These are phyloP conservation scores for Fusarium sp. DNA, from an alignment of 2,329 filamentous ascomycete species.

Conservation along the genomic window DNA sequence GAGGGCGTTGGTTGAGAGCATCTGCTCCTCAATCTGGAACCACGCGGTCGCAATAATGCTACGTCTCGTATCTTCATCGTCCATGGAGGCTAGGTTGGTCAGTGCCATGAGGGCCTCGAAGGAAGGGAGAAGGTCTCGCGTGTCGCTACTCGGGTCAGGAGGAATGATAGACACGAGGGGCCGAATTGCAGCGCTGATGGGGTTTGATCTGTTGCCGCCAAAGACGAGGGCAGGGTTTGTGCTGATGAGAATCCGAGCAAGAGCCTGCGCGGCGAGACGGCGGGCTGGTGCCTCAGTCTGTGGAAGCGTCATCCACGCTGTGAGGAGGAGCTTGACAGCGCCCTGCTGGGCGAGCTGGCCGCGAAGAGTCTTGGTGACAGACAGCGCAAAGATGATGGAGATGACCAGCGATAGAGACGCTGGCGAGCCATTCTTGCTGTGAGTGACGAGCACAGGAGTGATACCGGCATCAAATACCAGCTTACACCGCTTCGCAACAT, in stretches of 20 bases:
- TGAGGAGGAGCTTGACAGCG: conserved; percentile 83
- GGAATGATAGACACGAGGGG: conserved; percentile 79
- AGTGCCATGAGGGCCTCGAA: conserved; percentile 92
- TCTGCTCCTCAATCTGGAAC: conserved; percentile 79
- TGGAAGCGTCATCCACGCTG: conserved; percentile 69
- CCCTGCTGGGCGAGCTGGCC: conserved; percentile 90
- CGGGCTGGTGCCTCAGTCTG: conserved; percentile 57
- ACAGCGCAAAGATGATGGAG: conserved; percentile 78
- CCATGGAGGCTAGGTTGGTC: conserved; percentile 88
- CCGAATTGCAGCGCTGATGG: conserved; percentile 80
- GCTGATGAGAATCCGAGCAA: conserved; percentile 85
- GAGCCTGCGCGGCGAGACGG: conserved; percentile 75
- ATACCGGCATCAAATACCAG: conserved; percentile 79
- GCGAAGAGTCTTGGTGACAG: conserved; percentile 75
- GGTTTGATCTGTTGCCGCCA: conserved; percentile 73
- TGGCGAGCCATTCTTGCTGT: conserved; percentile 74
- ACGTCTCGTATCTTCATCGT: conserved; percentile 69
- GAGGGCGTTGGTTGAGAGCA: conserved; percentile 76
- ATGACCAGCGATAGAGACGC: conserved; percentile 76
- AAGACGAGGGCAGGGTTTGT: conserved; percentile 87
- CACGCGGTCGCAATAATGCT: conserved; percentile 78
- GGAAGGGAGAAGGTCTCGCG: conserved; percentile 80
- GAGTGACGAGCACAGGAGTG: conserved; percentile 77
- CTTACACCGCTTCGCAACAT: conserved; percentile 78
- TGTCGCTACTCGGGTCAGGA: conserved; percentile 67